Conservation (phyloP, 2,329 filamentous ascomycete species). For the Stemphylium vesicarium region DNA sequence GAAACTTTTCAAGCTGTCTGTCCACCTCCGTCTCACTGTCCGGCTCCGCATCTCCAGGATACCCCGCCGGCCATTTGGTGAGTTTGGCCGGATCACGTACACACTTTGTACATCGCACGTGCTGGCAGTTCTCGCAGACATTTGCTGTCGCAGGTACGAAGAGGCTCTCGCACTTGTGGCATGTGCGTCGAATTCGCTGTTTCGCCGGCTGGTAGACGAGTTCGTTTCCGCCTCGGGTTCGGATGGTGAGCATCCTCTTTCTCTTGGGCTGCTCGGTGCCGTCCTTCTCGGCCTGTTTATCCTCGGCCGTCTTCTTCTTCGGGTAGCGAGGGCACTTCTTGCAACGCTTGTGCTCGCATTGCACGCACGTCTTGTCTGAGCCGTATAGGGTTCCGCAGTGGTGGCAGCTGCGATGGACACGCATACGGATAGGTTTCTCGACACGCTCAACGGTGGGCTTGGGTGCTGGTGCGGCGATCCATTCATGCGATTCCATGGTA, state of each 20-base stretch:
- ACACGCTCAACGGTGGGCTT: slow-evolving; percentile 58
- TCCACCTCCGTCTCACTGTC: slow-evolving; percentile 44
- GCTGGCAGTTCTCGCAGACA: slow-evolving; percentile 71
- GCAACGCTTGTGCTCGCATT: slow-evolving; percentile 82
- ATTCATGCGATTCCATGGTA: slow-evolving; percentile 49
- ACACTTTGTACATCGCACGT: slow-evolving; percentile 79
- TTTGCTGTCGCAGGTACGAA: slow-evolving; percentile 62
- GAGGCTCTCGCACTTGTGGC: slow-evolving; percentile 73
- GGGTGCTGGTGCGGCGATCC: slow-evolving; percentile 35
- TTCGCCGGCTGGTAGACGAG: slow-evolving; percentile 73
- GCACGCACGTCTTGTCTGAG: slow-evolving; percentile 72
- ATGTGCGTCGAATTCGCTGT: slow-evolving; percentile 76
- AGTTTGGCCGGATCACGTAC: slow-evolving; percentile 78
- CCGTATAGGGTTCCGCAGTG: slow-evolving; percentile 78
- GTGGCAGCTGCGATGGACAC: slow-evolving; percentile 81
- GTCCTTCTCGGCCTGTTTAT: slow-evolving; percentile 38
- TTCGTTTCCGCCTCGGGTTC: slow-evolving; percentile 71
- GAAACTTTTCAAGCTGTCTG: slow-evolving; percentile 34
- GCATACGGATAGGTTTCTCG: slow-evolving; percentile 79
- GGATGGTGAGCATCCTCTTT: slow-evolving; percentile 64
- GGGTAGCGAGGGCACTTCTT: slow-evolving; percentile 80
- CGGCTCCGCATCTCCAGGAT: slow-evolving; percentile 66
- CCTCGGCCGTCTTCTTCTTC: slow-evolving; percentile 60
- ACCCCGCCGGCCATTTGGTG: slow-evolving; percentile 72
- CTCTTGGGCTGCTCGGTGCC: slow-evolving; percentile 56